Evolutionary conservation across 2,329 filamentous ascomycete genomes (phyloP).

Genomic region (Penicillium sp.): DNA sequence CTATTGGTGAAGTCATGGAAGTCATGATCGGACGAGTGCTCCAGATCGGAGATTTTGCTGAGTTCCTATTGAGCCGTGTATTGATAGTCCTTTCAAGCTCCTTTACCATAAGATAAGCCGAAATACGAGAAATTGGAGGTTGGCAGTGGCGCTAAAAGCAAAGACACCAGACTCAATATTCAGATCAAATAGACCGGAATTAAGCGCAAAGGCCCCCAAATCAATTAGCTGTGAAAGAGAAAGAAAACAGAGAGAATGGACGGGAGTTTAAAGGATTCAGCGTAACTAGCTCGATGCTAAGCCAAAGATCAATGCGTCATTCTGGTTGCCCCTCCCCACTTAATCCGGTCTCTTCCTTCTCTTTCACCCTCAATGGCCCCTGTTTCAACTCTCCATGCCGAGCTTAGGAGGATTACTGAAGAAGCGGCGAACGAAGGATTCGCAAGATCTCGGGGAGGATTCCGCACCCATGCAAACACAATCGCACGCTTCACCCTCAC

Average conservation of each 20-base stretch:
- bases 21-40: background rate
- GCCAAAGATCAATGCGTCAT: conserved; percentile 30
- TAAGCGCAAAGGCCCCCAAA: too few species aligned
- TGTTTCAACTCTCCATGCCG: conserved; percentile 67
- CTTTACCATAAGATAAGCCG: background rate
- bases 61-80: background rate
- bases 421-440: conserved; percentile 98
- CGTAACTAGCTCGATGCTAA: background rate
- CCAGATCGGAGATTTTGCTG: background rate
- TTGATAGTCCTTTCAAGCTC: too few species aligned
- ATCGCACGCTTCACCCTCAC: conserved; percentile 49
- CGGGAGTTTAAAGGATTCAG: too few species aligned
- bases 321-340: conserved; percentile 28
- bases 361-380: conserved; percentile 18
- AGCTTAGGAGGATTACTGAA: conserved; percentile 87
- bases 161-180: background rate
- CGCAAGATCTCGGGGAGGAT: conserved; percentile 40
- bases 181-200: background rate
- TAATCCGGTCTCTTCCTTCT: conserved; percentile 26
- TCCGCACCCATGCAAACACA: conserved; percentile 38
- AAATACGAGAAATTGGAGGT: background rate
- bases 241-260: background rate
- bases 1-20: background rate
- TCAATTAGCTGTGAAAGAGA: background rate
- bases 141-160: background rate